Conservation (phyloP, 2,329 filamentous ascomycete genomes). For the Colletotrichum melonis region DNA sequence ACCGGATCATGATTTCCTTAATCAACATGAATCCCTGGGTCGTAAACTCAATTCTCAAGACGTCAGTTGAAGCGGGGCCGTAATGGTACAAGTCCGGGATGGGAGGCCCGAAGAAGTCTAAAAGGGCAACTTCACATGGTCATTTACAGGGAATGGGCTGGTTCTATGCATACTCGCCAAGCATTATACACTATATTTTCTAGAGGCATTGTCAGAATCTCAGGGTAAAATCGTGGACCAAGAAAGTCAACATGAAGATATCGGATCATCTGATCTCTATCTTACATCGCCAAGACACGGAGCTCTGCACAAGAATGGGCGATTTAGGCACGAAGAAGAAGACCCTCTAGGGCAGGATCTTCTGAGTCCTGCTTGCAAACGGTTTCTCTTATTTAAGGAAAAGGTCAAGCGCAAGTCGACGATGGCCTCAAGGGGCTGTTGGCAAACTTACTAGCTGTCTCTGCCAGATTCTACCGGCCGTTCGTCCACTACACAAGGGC, state of each 20-base stretch:
- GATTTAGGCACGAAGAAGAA: no score
- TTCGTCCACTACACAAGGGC: no score
- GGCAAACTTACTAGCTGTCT: no score
- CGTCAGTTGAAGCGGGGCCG: no score
- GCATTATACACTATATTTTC: background rate
- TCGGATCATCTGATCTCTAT: no score
- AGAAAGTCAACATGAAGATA: no score
- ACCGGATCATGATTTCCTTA: no score
- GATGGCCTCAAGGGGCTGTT: background rate
- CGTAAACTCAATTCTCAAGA: background rate
- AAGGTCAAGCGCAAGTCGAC: background rate
- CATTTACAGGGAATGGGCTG: background rate
- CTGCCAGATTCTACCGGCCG: no score
- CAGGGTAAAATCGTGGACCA: no score
- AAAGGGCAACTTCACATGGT: background rate
- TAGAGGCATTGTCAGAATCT: no score
- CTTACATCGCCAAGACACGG: background rate
- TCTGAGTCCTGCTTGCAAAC: background rate
- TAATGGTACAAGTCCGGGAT: background rate
- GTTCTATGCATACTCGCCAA: background rate
- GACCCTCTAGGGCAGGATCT: background rate
- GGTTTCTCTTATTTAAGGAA: no score
- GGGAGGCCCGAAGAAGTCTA: background rate
- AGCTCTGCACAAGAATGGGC: background rate
- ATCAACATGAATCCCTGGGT: no score